Evolutionary conservation across 2,329 filamentous ascomycete species (phyloP).

Genomic region (Xylaria sp.): DNA sequence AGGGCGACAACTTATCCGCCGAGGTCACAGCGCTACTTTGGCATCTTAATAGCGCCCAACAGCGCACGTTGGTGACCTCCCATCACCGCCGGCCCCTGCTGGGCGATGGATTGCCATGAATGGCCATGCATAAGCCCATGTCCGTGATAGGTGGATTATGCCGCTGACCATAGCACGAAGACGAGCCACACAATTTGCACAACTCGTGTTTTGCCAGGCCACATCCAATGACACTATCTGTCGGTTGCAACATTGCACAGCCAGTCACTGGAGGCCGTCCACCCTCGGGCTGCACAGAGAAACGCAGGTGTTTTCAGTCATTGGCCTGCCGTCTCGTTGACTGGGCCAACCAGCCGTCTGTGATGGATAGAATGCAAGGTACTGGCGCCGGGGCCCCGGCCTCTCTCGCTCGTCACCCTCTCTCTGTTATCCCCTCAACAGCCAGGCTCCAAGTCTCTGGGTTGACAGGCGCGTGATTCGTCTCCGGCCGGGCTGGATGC

Average conservation of each 20-base stretch:
- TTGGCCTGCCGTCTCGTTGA: constrained; percentile 41
- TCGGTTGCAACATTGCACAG: constrained; percentile 50
- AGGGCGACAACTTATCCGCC: constrained; percentile 35
- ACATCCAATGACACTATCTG: constrained; percentile 40
- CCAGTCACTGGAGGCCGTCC: constrained; percentile 47
- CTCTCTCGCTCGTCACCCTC: constrained; percentile 25
- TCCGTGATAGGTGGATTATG: constrained; percentile 47
- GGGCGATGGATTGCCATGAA: constrained; percentile 32
- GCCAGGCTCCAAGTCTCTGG: constrained; percentile 14
- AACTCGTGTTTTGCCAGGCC: constrained; percentile 41
- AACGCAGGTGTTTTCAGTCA: constrained; percentile 26
- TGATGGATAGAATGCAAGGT: constrained; percentile 45
- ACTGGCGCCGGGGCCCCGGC: constrained; percentile 36
- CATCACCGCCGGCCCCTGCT: constrained; percentile 25
- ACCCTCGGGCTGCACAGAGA: constrained; percentile 42
- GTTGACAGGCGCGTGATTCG: constrained; percentile 21
- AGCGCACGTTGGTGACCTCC: constrained; percentile 24
- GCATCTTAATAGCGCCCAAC: constrained; percentile 31
- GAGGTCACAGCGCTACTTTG: constrained; percentile 37
- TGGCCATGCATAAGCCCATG: constrained; percentile 43
- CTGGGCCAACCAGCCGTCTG: constrained; percentile 38
- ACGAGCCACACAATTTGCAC: constrained; percentile 49
- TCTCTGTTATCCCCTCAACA: constrained; percentile 6
- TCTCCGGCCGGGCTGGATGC: constrained; percentile 19
- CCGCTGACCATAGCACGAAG: constrained; percentile 44